Conservation (phyloP, 1,284 basidiomycete genomes). For the Paramarasmius palmivorus region DNA sequence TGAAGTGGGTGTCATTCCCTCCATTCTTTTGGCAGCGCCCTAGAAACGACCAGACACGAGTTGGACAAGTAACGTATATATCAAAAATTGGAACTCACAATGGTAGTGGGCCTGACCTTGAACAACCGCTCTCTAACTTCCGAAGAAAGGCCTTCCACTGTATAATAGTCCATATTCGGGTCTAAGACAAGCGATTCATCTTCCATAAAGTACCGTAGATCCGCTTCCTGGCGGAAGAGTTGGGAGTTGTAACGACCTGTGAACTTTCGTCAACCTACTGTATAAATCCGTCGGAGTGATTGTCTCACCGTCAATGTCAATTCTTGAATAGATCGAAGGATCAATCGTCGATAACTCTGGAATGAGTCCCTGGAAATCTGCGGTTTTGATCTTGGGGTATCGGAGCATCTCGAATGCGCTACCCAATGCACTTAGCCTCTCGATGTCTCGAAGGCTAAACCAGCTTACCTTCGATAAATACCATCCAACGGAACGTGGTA, state of each 20-base stretch:
- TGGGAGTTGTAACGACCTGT: slow-evolving; percentile 63
- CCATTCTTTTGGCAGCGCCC: slow-evolving; percentile 86
- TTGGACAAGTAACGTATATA: no score
- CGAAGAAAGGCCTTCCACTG: slow-evolving; percentile 69
- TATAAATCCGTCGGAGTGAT: background rate
- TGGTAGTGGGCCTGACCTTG: slow-evolving; percentile 62
- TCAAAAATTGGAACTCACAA: slow-evolving; percentile 47
- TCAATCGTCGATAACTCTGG: slow-evolving; percentile 58
- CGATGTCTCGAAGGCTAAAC: background rate
- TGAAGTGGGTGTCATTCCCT: slow-evolving; percentile 81
- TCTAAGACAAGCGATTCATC: slow-evolving; percentile 78
- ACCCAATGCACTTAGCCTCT: background rate
- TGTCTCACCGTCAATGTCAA: slow-evolving; percentile 69
- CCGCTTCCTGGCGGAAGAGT: slow-evolving; percentile 69
- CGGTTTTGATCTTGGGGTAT: slow-evolving; percentile 57
- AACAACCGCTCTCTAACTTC: slow-evolving; percentile 74
- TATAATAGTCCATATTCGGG: slow-evolving; percentile 67
- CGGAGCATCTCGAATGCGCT: slow-evolving; percentile 79
- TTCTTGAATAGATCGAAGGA: slow-evolving; percentile 54
- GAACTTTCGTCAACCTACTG: background rate
- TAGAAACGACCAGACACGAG: slow-evolving; percentile 25
- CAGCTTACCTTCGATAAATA: slow-evolving; percentile 51
- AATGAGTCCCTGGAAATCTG: slow-evolving; percentile 47
- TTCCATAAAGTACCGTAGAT: slow-evolving; percentile 74
- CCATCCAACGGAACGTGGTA: slow-evolving; percentile 63